Base-by-base conservation (phyloP, 2,329 filamentous ascomycete species). In the Ophiocordyceps camponoti-saundersi region DNA sequence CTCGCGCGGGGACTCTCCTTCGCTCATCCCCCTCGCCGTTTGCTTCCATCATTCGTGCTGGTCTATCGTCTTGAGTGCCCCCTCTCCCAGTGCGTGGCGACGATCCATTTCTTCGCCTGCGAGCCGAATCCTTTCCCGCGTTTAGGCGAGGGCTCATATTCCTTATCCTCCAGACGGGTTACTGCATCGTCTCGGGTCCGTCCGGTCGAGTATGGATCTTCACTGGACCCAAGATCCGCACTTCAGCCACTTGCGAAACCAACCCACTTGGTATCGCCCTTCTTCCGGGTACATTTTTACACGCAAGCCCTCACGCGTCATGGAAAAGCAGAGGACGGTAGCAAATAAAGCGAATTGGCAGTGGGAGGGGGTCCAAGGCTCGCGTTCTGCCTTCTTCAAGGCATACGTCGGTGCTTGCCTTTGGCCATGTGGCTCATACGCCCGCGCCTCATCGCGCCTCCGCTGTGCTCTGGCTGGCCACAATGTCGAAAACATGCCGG, bases 351-450 rank as follows among this genome's bases (percentile, higher is more conserved):
- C 45, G 10, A 23, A 51, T 15, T 58, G 53, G 53, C 48, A 49
- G 16, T 57, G 51, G 50, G 48, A 49, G 18, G 39, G 29, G 7
- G 32, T 45, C 15, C 42, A 50, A 12, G 41, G 21, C n/a, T 39
- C 46, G 18, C 22, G 21, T 7, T 18, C 49, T 7, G 21, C 44
- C 23, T 48, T 46, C 39, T 42, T 42, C 15, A 46, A 44, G 4
- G 42, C 55, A 0, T 50, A 50, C 42, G 16, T 46, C 2, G 48
- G 55, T 16, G 49, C 50, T 11, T 30, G 29, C 2, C 51, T 50
- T 23, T 58, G 53, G 44, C 56, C 57, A 1, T 62, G 60, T 26
- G 50, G 47, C 18, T 46, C 48, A n/a, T 63, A 61, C 46, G 50
- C 55, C 21, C 56, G 60, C n/a, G 50, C 53, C 3, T 51, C 49